Evolutionary conservation across 2,329 filamentous ascomycete species (phyloP).

Genomic region (Metarhizium album): DNA sequence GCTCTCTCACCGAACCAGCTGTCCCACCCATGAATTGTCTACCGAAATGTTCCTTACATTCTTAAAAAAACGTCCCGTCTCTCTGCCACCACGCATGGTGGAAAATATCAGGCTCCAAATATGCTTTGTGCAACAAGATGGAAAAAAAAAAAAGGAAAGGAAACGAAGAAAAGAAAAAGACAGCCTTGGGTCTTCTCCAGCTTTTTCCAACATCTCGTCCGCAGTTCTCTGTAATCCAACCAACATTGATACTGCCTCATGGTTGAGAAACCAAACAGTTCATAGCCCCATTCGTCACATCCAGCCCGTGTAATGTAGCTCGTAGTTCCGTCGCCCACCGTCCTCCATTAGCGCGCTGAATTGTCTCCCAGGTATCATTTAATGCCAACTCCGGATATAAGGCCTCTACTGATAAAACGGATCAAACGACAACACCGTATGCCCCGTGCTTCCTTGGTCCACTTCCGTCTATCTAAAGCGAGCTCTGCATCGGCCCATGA

Average conservation of each 20-base stretch:
- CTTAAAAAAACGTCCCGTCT: constrained; percentile 1
- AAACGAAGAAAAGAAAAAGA: background rate
- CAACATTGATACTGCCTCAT: background rate
- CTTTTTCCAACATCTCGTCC: background rate
- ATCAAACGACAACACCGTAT: background rate
- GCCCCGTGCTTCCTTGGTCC: background rate
- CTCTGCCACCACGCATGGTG: background rate
- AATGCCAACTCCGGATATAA: background rate
- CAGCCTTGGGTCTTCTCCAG: background rate
- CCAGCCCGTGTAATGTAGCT: background rate
- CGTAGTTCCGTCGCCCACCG: background rate
- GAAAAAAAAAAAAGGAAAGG: background rate
- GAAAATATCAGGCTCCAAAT: background rate
- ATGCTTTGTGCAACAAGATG: background rate
- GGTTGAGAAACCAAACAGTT: background rate
- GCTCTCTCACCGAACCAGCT: too few species aligned
- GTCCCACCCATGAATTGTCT: too few species aligned
- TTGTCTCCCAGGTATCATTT: constrained; percentile 4
- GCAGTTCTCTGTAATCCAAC: background rate
- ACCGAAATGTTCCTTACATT: constrained; percentile 3
- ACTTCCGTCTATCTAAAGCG: constrained; percentile 54
- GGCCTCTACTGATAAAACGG: background rate
- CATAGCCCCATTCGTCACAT: background rate
- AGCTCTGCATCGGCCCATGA: constrained; percentile 94
- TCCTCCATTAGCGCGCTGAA: background rate